Base-by-base conservation (phyloP, 805 yeast species). In the Komagataella mondaviorum region DNA sequence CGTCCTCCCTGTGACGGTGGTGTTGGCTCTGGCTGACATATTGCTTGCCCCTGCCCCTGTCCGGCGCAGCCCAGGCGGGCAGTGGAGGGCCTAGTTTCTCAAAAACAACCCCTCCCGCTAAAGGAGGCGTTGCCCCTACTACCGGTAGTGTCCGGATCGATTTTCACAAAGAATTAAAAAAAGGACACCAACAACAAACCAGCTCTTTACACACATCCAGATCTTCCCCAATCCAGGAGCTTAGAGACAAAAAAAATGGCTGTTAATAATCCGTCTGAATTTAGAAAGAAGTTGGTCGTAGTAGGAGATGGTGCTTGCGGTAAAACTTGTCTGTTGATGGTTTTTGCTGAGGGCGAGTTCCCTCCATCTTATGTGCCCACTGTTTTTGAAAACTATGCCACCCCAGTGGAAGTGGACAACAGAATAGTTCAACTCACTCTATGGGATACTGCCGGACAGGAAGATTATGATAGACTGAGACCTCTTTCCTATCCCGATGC, bases 401-500 rank as follows among this genome's bases (percentile, higher is more conserved):
- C 97, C 48, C 96, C 89, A 67, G 97, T 91, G 53, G 96, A 81
- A 64, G 84, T 85, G 53, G 91, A 85, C 61, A 95, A 95, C 49
- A 85, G 91, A 70, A 80, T 86, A 66, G 97, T 91, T 53, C 96
- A 90, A 67, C 75, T 89, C 69, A 96, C 96, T 6, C 75, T 89
- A 59, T 89, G 96, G 96, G 96, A 89, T 88, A 89, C 96, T 59
- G 96, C 97, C 52, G 97, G 97, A 57, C 97, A 89, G 78, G 97
- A 89, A 75, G 97, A 90, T 73, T 89, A 89, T 66, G 96, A 88
- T 69, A 85, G 96, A 70, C 75, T 88, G 60, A 84, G 96, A 71
- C 96, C 96, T 47, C 73, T 88, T 57, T 83, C 91, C 12, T 89
- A 89, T 70, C 96, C 96, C 55, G 96, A 89, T 67, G 85, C 96